phyloP scores from a whole-genome alignment of 176 grass and related monocot species.

The Phoenix roebelenii region DNA sequence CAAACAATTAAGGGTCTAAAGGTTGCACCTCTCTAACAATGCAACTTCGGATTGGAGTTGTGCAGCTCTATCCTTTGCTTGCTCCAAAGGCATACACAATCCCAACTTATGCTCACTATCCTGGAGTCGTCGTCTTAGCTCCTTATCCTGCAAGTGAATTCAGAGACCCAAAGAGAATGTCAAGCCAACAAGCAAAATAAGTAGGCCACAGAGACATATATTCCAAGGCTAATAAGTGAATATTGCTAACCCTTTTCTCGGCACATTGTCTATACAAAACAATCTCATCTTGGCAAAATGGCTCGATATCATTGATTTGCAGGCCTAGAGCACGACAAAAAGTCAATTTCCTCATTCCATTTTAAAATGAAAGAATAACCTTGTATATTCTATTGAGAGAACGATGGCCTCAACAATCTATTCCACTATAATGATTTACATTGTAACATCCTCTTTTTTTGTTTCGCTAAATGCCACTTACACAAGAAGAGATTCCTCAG shows the following conservation, averaged over 20 bases:
- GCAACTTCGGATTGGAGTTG: conserved; percentile 79
- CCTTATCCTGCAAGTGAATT: conserved; percentile 54
- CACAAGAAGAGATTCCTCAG: conserved; percentile 91
- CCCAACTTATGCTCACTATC: conserved; percentile 83
- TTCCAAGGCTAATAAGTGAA: no score
- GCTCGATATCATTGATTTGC: conserved; percentile 95
- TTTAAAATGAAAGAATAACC: no score
- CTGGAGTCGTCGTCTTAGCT: conserved; percentile 65
- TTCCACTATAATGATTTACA: no score
- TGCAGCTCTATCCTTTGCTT: conserved; percentile 60
- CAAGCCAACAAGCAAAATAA: background rate
- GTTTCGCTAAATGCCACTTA: conserved; percentile 27
- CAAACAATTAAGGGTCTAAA: background rate
- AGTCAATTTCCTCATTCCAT: no score
- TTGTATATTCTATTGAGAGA: background rate
- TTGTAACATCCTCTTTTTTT: no score
- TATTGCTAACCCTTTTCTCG: conserved; percentile 59
- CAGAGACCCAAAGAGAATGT: background rate
- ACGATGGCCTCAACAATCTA: background rate
- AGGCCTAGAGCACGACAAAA: conserved; percentile 31
- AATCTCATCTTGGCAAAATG: conserved; percentile 96
- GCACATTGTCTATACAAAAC: conserved; percentile 73
- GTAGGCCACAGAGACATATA: background rate
- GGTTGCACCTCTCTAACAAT: conserved; percentile 57
- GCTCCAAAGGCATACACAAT: conserved; percentile 65